Evolutionary conservation across 129 eudicot species (phyloP), one percentile per base, ranked within the genome.

Genomic region (Arctium minus): DNA sequence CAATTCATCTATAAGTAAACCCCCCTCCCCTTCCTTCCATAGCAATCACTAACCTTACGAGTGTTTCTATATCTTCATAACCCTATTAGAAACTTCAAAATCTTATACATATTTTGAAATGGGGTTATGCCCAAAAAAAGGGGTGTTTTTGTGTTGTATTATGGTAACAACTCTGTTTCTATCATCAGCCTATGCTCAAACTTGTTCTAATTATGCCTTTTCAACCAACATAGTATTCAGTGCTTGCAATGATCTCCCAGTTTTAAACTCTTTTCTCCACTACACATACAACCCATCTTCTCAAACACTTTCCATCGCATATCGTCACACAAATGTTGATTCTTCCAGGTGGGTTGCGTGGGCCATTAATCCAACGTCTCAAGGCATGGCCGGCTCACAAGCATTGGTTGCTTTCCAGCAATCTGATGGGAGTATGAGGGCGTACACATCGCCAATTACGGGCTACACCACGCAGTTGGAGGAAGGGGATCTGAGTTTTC

Each of bases 291-390:
- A 88, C 79, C 88, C 92, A 3, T 85, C 94, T 42, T 70, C 89
- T 2, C 87, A 79, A 75, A 82, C 91, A 38, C 84, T 86, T 7
- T 62, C 78, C 35, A 89, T 94, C 42, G 98, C 97, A 17, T 94
- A 89, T 60, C 91, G 96, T 0, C 89, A 80, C 86, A 70, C 94
- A 0, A 85, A 89, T 32, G 48, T 85, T 8, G 79, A 88, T 4
- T 27, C 97, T 6, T 79, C 91, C 2, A 84, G 85, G 40, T 94
- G 98, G 98, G 91, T 85, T 60, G 94, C 94, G 1, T 94, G 98
- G 97, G 98, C 92, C 5, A 82, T 94, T 44, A 94, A 92, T 79
- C 97, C 94, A 3, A 85, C 60, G 48, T 78, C 90, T 22, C 80
- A 53, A 18, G 93, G 92, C 68, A 94, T 94, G 98, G 78, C 84